Evolutionary conservation across 2,329 filamentous ascomycete genomes (phyloP).

Genomic region (Colletotrichum siamense): DNA sequence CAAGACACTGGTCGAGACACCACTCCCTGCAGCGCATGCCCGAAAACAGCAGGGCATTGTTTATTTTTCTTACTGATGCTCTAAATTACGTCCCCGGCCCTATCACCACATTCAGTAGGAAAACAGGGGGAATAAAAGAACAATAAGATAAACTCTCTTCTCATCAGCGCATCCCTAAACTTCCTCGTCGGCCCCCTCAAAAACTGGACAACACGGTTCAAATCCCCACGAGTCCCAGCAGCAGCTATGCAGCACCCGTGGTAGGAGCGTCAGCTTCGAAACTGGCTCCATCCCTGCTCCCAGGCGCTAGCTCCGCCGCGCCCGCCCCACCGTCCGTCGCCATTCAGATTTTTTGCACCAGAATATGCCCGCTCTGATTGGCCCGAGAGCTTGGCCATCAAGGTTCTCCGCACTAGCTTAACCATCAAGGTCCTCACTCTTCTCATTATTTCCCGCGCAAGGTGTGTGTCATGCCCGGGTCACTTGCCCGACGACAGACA

Average conservation of each 20-base stretch:
- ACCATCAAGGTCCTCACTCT: constrained; percentile 18
- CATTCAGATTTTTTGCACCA: neutral
- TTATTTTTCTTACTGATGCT: neutral
- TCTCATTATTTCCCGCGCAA: neutral
- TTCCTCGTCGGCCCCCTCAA: neutral
- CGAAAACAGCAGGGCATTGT: neutral
- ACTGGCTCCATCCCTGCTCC: constrained; percentile 8
- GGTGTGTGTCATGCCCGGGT: neutral
- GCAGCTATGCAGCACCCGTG: neutral
- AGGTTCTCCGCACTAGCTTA: constrained; percentile 17
- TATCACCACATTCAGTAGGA: neutral
- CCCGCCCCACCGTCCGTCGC: neutral
- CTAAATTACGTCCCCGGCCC: neutral
- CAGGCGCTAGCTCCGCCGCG: neutral
- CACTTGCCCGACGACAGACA: neutral
- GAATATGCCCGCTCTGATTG: neutral
- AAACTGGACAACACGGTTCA: neutral
- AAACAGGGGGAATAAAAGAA: neutral
- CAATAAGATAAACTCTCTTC: neutral
- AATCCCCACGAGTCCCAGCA: neutral
- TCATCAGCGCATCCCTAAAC: neutral
- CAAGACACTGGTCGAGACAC: neutral
- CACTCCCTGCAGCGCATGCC: neutral
- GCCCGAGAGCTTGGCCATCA: neutral
- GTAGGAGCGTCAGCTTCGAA: neutral